These are phyloP conservation scores for Sicyos edulis DNA, from an alignment of 306 rosid species.

Conservation along the genomic window DNA sequence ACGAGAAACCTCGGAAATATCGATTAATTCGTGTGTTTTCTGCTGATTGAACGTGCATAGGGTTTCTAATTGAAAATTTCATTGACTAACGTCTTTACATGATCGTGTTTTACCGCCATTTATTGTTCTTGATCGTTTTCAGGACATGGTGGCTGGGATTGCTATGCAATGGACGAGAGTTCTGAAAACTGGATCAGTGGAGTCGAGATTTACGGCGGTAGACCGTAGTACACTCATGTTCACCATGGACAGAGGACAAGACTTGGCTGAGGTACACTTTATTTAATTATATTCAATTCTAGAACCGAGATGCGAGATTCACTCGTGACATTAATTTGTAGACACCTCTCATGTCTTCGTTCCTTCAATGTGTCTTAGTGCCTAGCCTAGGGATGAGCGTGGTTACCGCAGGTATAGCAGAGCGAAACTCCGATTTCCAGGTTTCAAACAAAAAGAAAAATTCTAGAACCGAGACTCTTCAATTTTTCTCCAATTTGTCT, in stretches of 20 bases:
- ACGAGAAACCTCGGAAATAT: constrained; percentile 11
- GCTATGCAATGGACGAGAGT: constrained; percentile 84
- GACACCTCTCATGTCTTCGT: too few species aligned
- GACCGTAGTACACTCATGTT: constrained; percentile 88
- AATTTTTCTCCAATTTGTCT: background rate
- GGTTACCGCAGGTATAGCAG: too few species aligned
- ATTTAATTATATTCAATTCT: too few species aligned
- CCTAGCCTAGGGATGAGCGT: too few species aligned
- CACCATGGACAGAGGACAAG: constrained; percentile 64
- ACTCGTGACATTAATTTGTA: too few species aligned
- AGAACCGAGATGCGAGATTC: background rate
- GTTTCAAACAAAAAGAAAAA: too few species aligned
- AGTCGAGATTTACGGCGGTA: constrained; percentile 62
- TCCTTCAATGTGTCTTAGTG: too few species aligned
- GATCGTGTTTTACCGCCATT: background rate
- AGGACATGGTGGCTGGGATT: constrained; percentile 68
- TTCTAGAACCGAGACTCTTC: background rate
- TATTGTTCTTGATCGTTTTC: constrained; percentile 10
- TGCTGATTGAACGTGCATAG: background rate
- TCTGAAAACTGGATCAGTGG: constrained; percentile 70
- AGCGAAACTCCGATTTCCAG: too few species aligned
- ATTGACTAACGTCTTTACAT: background rate
- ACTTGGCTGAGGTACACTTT: constrained; percentile 55
- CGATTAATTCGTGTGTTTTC: background rate
- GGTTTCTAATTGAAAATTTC: background rate